These are phyloP conservation scores for Fusarium redolens DNA, from an alignment of 2,329 filamentous ascomycete species.

Conservation along the genomic window DNA sequence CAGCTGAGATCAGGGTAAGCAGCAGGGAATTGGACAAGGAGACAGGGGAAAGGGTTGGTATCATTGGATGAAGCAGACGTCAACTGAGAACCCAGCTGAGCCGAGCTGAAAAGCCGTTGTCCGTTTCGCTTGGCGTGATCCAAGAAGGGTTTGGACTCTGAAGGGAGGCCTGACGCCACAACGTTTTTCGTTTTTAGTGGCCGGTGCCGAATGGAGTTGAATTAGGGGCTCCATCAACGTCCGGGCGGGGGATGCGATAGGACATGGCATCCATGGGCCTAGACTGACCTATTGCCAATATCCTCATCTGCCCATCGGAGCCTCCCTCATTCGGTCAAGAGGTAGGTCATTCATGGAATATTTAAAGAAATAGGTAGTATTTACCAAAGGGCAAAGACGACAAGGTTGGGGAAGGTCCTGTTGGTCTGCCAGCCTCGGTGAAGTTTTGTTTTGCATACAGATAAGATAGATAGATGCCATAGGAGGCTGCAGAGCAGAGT, in stretches of 20 bases:
- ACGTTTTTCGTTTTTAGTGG: slow-evolving; percentile 46
- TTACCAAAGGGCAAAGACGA: background rate
- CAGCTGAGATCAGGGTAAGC: slow-evolving; percentile 35
- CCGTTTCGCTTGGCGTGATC: slow-evolving; percentile 36
- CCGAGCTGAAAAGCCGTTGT: slow-evolving; percentile 47
- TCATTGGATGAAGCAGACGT: slow-evolving; percentile 30
- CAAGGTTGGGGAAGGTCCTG: background rate
- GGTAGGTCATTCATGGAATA: background rate
- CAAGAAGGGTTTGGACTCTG: slow-evolving; percentile 27
- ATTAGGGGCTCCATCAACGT: slow-evolving; percentile 39
- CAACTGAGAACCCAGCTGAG: slow-evolving; percentile 40
- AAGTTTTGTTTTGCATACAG: background rate
- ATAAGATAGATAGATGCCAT: background rate
- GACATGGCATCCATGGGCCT: no score
- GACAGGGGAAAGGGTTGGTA: slow-evolving; percentile 21
- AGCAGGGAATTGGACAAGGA: slow-evolving; percentile 17
- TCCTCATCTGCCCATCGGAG: slow-evolving; percentile 31
- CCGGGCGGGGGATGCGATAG: slow-evolving; percentile 30
- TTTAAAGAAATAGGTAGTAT: background rate
- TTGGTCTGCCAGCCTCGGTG: background rate
- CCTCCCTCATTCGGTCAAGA: slow-evolving; percentile 18
- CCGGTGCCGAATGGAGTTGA: slow-evolving; percentile 27
- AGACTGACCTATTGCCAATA: slow-evolving; percentile 42
- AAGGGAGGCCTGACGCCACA: slow-evolving; percentile 42
- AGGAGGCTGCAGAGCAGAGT: background rate